Evolutionary conservation across 1,284 basidiomycete species (phyloP).

Genomic region (Pyrrhoderma lamaoense): DNA sequence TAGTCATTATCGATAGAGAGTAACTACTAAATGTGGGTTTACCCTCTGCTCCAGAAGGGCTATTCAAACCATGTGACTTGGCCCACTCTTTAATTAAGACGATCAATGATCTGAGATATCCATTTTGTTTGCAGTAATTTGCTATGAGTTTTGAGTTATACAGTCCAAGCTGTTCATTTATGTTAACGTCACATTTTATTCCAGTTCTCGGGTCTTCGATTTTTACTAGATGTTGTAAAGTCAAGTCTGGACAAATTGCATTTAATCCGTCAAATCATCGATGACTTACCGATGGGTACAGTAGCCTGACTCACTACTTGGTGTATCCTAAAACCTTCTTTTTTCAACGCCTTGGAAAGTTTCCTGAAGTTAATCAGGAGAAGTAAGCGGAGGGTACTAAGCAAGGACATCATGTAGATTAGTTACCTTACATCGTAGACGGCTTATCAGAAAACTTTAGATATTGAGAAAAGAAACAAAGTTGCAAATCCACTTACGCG

Average conservation of each 20-base stretch:
- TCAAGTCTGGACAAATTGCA: neutral
- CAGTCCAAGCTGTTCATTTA: slow-evolving; percentile 50
- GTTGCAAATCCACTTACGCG: slow-evolving; percentile 26
- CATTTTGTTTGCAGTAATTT: slow-evolving; percentile 38
- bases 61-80: slow-evolving; percentile 40
- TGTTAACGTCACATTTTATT: slow-evolving; percentile 46
- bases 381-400: no score
- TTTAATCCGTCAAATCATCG: neutral
- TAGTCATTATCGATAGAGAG: slow-evolving; percentile 49
- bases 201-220: slow-evolving; percentile 37
- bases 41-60: slow-evolving; percentile 26
- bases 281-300: slow-evolving; percentile 45
- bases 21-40: slow-evolving; percentile 48
- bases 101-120: slow-evolving; percentile 36
- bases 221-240: slow-evolving; percentile 36
- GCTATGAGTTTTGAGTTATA: slow-evolving; percentile 43
- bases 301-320: slow-evolving; percentile 31
- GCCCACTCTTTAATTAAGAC: slow-evolving; percentile 48
- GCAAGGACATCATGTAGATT: no score
- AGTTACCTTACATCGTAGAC: neutral
- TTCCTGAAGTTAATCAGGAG: neutral
- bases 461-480: neutral
- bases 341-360: slow-evolving; percentile 27
- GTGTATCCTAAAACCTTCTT: slow-evolving; percentile 34
- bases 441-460: no score